These are phyloP conservation scores for Symmetrospora coprosmae DNA, from an alignment of 768 basidiomycete species.

Conservation along the genomic window DNA sequence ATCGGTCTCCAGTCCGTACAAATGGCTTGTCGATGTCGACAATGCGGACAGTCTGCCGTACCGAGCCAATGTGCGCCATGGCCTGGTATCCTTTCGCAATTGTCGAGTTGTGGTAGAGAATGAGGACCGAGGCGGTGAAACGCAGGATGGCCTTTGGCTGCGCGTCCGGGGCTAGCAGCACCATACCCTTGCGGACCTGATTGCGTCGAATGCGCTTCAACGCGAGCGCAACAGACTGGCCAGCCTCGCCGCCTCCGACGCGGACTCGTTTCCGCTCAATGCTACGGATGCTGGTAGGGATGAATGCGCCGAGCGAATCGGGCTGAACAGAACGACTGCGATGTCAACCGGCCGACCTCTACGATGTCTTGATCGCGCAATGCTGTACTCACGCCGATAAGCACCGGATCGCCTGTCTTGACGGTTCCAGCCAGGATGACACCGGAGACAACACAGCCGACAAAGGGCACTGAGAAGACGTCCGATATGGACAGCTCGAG, in stretches of 20 bases:
- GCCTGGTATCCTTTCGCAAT: conserved; percentile 33
- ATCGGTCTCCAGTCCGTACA: conserved; percentile 84
- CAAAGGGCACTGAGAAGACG: conserved; percentile 37
- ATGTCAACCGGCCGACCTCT: conserved; percentile 46
- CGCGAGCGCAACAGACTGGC: conserved; percentile 86
- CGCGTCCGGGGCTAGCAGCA: conserved; percentile 17
- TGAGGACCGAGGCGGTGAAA: conserved; percentile 87
- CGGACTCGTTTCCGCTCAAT: conserved; percentile 89
- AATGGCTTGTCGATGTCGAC: conserved; percentile 56
- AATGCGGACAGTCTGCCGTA: conserved; percentile 32
- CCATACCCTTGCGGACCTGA: conserved; percentile 26
- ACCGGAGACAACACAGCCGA: conserved; percentile 31
- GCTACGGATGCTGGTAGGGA: conserved; percentile 62
- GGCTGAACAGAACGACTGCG: conserved; percentile 40
- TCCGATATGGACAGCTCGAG: conserved; percentile 39
- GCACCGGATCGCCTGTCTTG: conserved; percentile 9
- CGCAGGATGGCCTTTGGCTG: conserved; percentile 50
- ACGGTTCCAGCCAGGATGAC: conserved; percentile 36
- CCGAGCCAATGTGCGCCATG: conserved; percentile 33
- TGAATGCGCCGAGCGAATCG: conserved; percentile 79
- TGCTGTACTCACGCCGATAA: conserved; percentile 54
- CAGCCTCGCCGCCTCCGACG: conserved; percentile 75
- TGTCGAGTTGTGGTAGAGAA: conserved; percentile 48
- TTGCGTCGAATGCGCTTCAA: conserved; percentile 72
- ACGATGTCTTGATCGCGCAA: conserved; percentile 67